Conservation (phyloP, 768 basidiomycete species). For the Pholiota conissans region DNA sequence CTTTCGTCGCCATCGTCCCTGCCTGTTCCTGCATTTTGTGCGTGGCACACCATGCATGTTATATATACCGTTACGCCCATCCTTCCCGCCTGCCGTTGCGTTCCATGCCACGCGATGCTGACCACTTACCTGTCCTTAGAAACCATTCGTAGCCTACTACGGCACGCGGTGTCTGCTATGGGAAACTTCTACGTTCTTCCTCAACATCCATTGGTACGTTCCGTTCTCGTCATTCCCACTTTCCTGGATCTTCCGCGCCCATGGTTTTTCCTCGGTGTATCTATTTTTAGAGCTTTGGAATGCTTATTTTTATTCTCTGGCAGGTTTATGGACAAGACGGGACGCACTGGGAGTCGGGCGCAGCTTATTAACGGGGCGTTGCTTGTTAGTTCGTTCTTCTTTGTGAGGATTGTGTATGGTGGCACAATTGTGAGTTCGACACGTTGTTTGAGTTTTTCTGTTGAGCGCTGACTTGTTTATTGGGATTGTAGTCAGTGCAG, state of each 20-base stretch:
- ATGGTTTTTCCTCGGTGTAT: neutral
- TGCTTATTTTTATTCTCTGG: too few relatives aligned
- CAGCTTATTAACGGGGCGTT: constrained; percentile 74
- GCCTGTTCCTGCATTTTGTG: too few relatives aligned
- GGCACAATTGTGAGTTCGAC: constrained; percentile 45
- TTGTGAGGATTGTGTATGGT: constrained; percentile 72
- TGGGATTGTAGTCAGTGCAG: constrained; percentile 51
- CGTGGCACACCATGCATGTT: too few relatives aligned
- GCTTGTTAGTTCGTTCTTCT: constrained; percentile 68
- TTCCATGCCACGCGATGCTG: neutral
- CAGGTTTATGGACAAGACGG: constrained; percentile 79
- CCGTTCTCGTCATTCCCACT: too few relatives aligned
- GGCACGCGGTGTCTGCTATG: constrained; percentile 77
- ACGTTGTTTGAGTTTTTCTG: neutral
- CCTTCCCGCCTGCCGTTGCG: neutral
- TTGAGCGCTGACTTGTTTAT: neutral
- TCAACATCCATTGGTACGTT: constrained; percentile 82
- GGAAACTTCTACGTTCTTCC: constrained; percentile 85
- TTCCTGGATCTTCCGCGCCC: neutral
- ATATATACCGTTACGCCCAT: too few relatives aligned
- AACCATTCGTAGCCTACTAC: constrained; percentile 79
- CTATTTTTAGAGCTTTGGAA: neutral
- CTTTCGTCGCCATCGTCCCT: too few relatives aligned
- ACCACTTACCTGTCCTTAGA: constrained; percentile 31
- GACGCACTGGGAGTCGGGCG: constrained; percentile 62